Evolutionary conservation across 495 filamentous ascomycete species (phyloP).

Genomic region (Penicillium waksmanii): DNA sequence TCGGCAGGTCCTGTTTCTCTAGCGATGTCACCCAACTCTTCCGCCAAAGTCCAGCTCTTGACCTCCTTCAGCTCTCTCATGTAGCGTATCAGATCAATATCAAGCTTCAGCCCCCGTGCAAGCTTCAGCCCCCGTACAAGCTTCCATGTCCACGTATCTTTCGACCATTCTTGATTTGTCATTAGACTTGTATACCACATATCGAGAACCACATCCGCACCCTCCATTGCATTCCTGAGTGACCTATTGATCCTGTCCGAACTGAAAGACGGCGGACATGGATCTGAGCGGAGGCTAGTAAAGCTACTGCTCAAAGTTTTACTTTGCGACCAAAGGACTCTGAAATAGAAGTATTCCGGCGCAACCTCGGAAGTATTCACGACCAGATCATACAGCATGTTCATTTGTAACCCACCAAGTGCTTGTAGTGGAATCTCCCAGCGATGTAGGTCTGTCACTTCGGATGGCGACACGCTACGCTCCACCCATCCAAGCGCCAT

Average conservation of each 20-base stretch:
- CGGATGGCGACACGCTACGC: neutral
- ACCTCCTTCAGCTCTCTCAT: slow-evolving; percentile 8
- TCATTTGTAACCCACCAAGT: slow-evolving; percentile 5
- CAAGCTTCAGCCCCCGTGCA: too few relatives aligned
- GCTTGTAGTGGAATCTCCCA: slow-evolving; percentile 7
- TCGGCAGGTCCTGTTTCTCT: neutral
- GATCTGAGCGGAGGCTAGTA: neutral
- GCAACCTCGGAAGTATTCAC: neutral
- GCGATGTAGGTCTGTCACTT: neutral
- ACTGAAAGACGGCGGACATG: neutral
- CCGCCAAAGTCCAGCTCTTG: neutral
- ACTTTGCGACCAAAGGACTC: slow-evolving; percentile 1
- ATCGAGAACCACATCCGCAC: slow-evolving; percentile 10
- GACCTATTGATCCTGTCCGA: neutral
- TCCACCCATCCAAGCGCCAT: neutral
- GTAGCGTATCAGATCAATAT: neutral
- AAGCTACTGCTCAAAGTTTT: neutral
- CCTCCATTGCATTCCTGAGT: neutral
- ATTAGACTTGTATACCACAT: neutral
- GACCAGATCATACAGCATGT: slow-evolving; percentile 8
- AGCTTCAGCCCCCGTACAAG: slow-evolving; percentile 4
- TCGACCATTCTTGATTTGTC: neutral
- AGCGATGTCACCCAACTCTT: neutral
- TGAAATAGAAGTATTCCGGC: slow-evolving; percentile 3
- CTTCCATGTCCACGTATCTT: slow-evolving; percentile 9